These are phyloP conservation scores for Mucor racemosus DNA, from an alignment of 371 early-diverging fungal species.

Conservation along the genomic window DNA sequence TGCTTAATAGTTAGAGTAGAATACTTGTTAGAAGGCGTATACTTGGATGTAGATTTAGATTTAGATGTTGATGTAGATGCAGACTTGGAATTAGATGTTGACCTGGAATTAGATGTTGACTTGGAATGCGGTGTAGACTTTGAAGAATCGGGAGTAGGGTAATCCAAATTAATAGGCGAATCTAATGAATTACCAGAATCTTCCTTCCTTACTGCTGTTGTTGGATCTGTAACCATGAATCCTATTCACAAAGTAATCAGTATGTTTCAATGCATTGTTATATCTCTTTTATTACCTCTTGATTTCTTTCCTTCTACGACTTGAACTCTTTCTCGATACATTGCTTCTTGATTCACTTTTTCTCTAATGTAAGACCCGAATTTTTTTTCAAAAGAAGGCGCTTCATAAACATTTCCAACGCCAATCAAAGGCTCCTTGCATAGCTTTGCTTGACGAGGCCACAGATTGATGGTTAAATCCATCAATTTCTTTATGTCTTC, in stretches of 20 bases:
- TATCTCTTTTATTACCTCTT: neutral
- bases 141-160: neutral
- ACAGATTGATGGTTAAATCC: neutral
- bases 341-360: slow-evolving; percentile 3
- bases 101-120: neutral
- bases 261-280: neutral
- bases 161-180: neutral
- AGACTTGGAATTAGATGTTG: neutral
- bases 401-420: neutral
- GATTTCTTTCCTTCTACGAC: slow-evolving; percentile 2
- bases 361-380: neutral
- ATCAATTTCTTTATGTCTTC: neutral
- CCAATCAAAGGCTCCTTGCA: neutral
- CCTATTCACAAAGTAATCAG: neutral
- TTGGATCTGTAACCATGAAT: slow-evolving; percentile 4
- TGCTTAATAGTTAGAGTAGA: neutral
- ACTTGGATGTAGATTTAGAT: neutral
- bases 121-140: neutral
- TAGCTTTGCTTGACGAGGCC: slow-evolving; percentile 3
- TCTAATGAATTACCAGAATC: neutral
- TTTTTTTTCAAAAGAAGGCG: neutral
- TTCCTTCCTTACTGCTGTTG: too few relatives aligned
- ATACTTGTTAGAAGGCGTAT: neutral
- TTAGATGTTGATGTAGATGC: neutral
- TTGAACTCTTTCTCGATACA: slow-evolving; percentile 1